Evolutionary conservation across 1,139 yeast species (phyloP), one percentile per base, ranked within the genome.

Genomic region (Lodderomyces pseudojiufengensis): DNA sequence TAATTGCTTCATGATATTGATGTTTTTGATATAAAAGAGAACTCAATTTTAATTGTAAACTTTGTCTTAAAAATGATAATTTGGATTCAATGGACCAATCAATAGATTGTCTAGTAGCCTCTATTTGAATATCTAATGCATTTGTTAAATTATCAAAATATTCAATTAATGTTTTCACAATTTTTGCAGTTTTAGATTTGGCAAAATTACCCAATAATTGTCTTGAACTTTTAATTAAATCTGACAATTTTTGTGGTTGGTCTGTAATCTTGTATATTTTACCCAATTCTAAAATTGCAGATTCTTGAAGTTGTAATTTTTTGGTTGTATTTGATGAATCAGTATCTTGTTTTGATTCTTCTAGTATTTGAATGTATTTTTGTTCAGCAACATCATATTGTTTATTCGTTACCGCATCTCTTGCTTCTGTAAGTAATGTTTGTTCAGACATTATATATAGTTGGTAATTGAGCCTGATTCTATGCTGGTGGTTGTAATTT

Each of bases 121-220:
- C 57, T 41, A 90, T 84, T 53, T 92, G 95, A 29, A 77, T 63
- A 47, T 83, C 88, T 36, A 80, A 62, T 1, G 92, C 71, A 45
- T 75, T 71, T 12, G 88, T 84, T 42, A 87, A 74, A 30, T 61
- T 60, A 41, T 86, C 90, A 51, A 87, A 80, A 46, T 78, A 66
- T 53, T 92, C 97, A 51, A 94, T 82, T 57, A 94, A 65, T 9
- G 75, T 68, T 54, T 75, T 80, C 43, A 83, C 81, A 39, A 92
- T 84, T 58, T 90, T 92, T 28, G 97, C 96, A 8, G 96, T 85
- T 61, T 92, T 92, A 20, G 96, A 84, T 64, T 92, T 92, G 35
- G 98, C 96, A 55, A 87, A 80, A 38, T 76, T 70, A 9, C 78
- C 76, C 68, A 90, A 79, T 13, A 83, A 75, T 6, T 65, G 65